Conservation (phyloP, 164 flowering plant species). For the Saururus chinensis region DNA sequence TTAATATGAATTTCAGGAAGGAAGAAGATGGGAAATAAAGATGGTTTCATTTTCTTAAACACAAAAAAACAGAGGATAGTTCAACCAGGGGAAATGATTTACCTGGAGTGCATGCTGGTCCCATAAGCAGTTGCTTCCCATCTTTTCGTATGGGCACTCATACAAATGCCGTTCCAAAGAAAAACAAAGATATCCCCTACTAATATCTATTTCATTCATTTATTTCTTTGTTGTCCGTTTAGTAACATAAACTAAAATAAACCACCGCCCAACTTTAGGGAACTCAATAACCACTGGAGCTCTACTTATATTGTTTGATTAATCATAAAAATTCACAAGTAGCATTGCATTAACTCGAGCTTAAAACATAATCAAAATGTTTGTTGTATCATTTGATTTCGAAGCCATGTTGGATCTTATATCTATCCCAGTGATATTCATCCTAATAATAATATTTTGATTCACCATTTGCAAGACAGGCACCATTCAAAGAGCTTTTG, state of each 20-base stretch:
- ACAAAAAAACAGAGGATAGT: background rate
- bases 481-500: constrained; percentile 20
- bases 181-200: constrained; percentile 41
- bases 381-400: constrained; percentile 18
- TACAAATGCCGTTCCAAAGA: constrained; percentile 49
- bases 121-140: constrained; percentile 61
- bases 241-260: constrained; percentile 39
- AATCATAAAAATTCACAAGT: constrained; percentile 37
- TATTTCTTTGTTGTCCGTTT: constrained; percentile 19
- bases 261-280: constrained; percentile 82
- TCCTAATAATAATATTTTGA: constrained; percentile 46
- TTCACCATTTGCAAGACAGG: constrained; percentile 40
- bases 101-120: constrained; percentile 69
- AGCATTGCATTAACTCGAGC: constrained; percentile 72
- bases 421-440: constrained; percentile 34
- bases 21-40: no score
- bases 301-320: constrained; percentile 32
- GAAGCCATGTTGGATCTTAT: constrained; percentile 18
- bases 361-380: constrained; percentile 41
- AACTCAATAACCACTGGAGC: constrained; percentile 36
- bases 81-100: background rate
- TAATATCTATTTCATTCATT: constrained; percentile 8
- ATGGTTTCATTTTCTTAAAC: no score
- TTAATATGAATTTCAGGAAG: background rate
- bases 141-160: constrained; percentile 61